A percentile compares a stretch with the other conserved stretches of the same genome.
Conservation (phyloP, 257 asterid genomes). For the Solanum lignicaule region DNA sequence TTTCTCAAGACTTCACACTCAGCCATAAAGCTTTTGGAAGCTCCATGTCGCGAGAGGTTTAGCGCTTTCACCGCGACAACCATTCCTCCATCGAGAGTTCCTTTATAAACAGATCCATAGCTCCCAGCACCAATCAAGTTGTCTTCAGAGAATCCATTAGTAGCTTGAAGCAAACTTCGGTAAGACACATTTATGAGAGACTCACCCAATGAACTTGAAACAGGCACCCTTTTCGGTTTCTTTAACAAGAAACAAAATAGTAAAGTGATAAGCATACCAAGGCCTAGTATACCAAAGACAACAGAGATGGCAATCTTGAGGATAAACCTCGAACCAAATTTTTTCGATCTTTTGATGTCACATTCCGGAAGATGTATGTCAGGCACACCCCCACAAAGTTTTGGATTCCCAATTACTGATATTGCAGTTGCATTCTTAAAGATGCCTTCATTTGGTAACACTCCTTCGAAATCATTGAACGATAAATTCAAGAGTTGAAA, state of each 20-base stretch:
- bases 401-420: not conserved
- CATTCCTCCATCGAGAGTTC: not conserved
- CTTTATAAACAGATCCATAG: constrained; percentile 17
- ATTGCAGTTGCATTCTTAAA: constrained; percentile 2
- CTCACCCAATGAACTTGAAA: not conserved
- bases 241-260: not conserved
- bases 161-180: constrained; percentile 12
- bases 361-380: not conserved
- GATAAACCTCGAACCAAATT: not conserved
- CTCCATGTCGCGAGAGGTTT: constrained; percentile 7
- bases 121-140: constrained; percentile 14
- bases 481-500: constrained; percentile 6
- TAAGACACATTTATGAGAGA: constrained; percentile 5
- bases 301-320: not conserved
- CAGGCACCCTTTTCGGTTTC: not conserved
- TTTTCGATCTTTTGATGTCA: not conserved
- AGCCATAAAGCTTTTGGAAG: constrained; percentile 17
- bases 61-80: constrained; percentile 9
- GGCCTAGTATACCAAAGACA: constrained; percentile 1
- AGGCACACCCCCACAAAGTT: constrained; percentile 2
- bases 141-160: constrained; percentile 10
- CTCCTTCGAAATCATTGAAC: constrained; percentile 17
- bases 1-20: constrained; percentile 20
- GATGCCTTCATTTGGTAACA: constrained; percentile 3
- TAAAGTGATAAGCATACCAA: not conserved